A percentile compares a stretch with the other conserved stretches of the same genome.
Evolutionary conservation across 345 rosid species (phyloP).

Genomic region (Heritiera littoralis): DNA sequence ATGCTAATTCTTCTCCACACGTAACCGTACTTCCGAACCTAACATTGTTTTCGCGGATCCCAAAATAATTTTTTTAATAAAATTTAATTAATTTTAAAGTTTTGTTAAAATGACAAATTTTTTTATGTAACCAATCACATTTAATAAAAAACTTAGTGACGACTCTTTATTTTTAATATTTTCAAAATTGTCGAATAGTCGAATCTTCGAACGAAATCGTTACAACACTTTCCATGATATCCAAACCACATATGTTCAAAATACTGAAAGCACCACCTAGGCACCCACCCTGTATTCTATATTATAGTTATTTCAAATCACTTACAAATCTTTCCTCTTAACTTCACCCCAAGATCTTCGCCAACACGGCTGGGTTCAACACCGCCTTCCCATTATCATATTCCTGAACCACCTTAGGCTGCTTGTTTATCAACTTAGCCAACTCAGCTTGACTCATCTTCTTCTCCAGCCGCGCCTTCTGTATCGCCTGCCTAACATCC

Average conservation of each 20-base stretch:
- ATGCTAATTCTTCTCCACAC: too few relatives aligned
- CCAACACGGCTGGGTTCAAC: slow-evolving; percentile 64
- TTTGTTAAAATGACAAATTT: too few relatives aligned
- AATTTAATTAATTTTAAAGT: too few relatives aligned
- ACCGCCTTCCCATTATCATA: slow-evolving; percentile 89
- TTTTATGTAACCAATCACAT: too few relatives aligned
- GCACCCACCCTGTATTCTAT: neutral
- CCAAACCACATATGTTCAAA: neutral
- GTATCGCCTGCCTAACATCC: slow-evolving; percentile 69
- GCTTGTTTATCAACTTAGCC: slow-evolving; percentile 76
- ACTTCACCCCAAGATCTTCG: slow-evolving; percentile 75
- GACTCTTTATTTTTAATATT: too few relatives aligned
- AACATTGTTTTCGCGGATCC: too few relatives aligned
- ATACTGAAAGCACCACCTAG: neutral
- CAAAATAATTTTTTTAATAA: too few relatives aligned
- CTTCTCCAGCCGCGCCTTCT: slow-evolving; percentile 73
- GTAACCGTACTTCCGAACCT: too few relatives aligned
- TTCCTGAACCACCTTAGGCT: slow-evolving; percentile 77
- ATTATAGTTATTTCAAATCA: slow-evolving; percentile 18
- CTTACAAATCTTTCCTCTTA: slow-evolving; percentile 59
- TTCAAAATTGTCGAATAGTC: too few relatives aligned
- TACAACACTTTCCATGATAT: too few relatives aligned
- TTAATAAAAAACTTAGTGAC: too few relatives aligned
- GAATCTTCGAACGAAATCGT: too few relatives aligned
- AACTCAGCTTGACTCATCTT: slow-evolving; percentile 78